A percentile compares a stretch with the other conserved stretches of the same genome.
phyloP scores from a whole-genome alignment of 1,284 basidiomycete genomes.

The Afroboletus lepidellus region DNA sequence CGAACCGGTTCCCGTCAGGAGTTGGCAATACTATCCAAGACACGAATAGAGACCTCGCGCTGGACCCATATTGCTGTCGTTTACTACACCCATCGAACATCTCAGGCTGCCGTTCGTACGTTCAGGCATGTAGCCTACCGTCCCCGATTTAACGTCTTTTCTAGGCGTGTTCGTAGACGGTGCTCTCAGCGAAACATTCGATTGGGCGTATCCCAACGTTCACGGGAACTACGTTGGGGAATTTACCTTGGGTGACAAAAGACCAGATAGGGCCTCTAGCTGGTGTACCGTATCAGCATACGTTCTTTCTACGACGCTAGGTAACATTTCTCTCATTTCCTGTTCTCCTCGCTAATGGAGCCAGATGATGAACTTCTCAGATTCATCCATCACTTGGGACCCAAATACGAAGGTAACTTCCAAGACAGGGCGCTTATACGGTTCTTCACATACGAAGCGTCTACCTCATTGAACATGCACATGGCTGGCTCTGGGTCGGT shows the following conservation, averaged over 20 bases:
- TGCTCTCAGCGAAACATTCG: conserved; percentile 55
- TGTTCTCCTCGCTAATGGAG: conserved; percentile 2
- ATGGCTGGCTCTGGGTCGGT: conserved; percentile 35
- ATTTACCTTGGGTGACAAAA: conserved; percentile 55
- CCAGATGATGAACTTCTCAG: conserved; percentile 62
- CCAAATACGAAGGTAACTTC: conserved; percentile 69
- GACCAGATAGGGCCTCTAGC: conserved; percentile 43
- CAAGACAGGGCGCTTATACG: conserved; percentile 61
- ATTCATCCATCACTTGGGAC: conserved; percentile 73
- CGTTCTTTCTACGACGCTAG: conserved; percentile 57
- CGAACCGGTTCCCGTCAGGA: conserved; percentile 43
- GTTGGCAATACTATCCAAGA: conserved; percentile 43
- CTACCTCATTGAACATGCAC: conserved; percentile 74
- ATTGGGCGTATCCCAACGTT: conserved; percentile 57
- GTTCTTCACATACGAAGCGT: conserved; percentile 76
- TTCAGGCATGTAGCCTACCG: conserved; percentile 3
- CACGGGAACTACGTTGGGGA: conserved; percentile 32
- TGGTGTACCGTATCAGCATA: conserved; percentile 73
- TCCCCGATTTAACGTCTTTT: conserved; percentile 2
- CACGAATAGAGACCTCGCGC: conserved; percentile 47
- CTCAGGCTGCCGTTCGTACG: conserved; percentile 63
- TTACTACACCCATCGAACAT: conserved; percentile 55
- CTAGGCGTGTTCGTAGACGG: conserved; percentile 74
- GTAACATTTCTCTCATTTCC: conserved; percentile 35
- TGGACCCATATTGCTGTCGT: conserved; percentile 72